phyloP scores from a whole-genome alignment of 164 flowering plant species.

The Vitis rupestris region DNA sequence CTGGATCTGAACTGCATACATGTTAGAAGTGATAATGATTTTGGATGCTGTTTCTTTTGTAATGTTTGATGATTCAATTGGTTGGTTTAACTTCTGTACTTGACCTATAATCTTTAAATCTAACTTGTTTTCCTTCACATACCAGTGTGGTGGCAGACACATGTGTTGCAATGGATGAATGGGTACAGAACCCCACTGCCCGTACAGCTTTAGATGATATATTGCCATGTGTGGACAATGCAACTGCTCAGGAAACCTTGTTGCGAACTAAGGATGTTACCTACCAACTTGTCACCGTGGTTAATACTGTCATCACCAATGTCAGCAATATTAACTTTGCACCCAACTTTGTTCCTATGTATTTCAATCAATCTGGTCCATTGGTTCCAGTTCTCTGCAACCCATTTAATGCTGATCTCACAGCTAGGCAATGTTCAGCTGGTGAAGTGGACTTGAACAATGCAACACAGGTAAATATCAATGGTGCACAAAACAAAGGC shows the following conservation, averaged over 20 bases:
- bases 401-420: conserved; percentile 45
- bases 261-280: conserved; percentile 50
- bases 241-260: conserved; percentile 75
- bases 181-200: conserved; percentile 79
- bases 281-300: conserved; percentile 46
- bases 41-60: too few species aligned
- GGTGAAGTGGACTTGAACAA: conserved; percentile 54
- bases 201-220: conserved; percentile 86
- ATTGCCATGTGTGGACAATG: conserved; percentile 78
- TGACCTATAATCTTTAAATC: too few species aligned
- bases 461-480: conserved; percentile 52
- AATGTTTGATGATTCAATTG: too few species aligned
- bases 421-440: conserved; percentile 36
- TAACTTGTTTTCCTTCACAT: not conserved
- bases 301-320: conserved; percentile 51
- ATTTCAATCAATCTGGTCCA: conserved; percentile 82
- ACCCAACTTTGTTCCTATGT: conserved; percentile 37
- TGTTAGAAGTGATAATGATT: too few species aligned
- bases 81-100: too few species aligned
- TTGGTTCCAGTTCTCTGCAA: conserved; percentile 64
- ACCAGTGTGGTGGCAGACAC: conserved; percentile 77
- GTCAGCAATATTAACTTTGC: conserved; percentile 54
- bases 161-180: conserved; percentile 84
- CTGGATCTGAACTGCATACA: too few species aligned
- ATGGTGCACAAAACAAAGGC: not conserved